Evolutionary conservation across 2,329 filamentous ascomycete genomes (phyloP).

Genomic region (Botrytis byssoidea): DNA sequence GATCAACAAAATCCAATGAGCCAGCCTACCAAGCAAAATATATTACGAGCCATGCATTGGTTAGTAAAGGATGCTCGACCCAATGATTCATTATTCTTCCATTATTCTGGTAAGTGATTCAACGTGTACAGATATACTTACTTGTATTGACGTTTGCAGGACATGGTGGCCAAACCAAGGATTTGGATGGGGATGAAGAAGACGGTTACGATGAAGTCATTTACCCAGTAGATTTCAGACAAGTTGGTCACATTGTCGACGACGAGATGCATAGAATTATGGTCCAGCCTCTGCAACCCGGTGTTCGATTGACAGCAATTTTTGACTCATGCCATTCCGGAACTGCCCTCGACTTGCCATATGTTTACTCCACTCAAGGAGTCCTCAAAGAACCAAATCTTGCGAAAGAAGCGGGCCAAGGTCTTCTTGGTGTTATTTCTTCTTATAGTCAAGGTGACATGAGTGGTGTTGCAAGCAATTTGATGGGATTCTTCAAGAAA

Average conservation of each 20-base stretch:
- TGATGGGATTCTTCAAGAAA: constrained; percentile 86
- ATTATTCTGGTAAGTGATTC: constrained; percentile 74
- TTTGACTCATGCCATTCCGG: constrained; percentile 70
- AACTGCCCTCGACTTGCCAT: constrained; percentile 64
- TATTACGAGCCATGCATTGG: constrained; percentile 96
- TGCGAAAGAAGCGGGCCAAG: constrained; percentile 65
- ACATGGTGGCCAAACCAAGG: constrained; percentile 78
- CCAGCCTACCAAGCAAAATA: constrained; percentile 93
- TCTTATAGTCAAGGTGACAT: constrained; percentile 77
- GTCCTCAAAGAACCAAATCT: constrained; percentile 68
- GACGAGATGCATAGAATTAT: constrained; percentile 80
- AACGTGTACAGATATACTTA: constrained; percentile 24
- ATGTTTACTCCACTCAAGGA: constrained; percentile 68
- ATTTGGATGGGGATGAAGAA: constrained; percentile 75
- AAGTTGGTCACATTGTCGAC: constrained; percentile 78
- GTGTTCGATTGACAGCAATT: constrained; percentile 74
- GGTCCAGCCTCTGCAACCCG: constrained; percentile 73
- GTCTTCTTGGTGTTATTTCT: constrained; percentile 58
- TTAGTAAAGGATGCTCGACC: constrained; percentile 88
- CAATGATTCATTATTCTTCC: constrained; percentile 95
- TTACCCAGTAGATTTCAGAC: constrained; percentile 78
- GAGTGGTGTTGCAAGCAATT: constrained; percentile 72
- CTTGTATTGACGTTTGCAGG: constrained; percentile 45
- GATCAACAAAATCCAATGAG: constrained; percentile 98
- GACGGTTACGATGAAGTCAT: constrained; percentile 83